Base-by-base conservation (phyloP, 352 stramenopile species). In the Pythium utonaiense region DNA sequence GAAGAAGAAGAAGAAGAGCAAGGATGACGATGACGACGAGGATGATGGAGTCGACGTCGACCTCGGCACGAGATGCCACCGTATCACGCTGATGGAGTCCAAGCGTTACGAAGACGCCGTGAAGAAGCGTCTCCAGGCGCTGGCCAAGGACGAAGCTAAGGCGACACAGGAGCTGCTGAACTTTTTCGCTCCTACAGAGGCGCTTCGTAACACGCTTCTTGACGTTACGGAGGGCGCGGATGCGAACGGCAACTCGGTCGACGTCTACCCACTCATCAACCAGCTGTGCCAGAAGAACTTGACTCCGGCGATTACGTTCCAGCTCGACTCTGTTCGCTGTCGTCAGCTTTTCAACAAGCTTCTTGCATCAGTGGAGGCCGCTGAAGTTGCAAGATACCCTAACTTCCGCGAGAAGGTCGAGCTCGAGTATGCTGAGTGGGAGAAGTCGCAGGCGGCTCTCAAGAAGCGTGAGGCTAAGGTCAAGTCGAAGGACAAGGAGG, bases 71-170 rank as follows among this genome's bases (percentile, higher is more conserved):
- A 73, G 81, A 44, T 86, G 73, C 38, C 78, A 98, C 64, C 92
- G 97, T 57, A 99, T 99, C 67, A 98, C 96, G 28, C 74, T 99
- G 22, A 95, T 98, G 72, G 89, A 98, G 73, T 98, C 95, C 16
- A 99, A 99, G 75, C 88, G 97, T 49, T 99, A 99, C 75, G 97
- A 99, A 76, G 92, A 97, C 48, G 85, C 88, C 49, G 81, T 99
- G 65, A 99, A 99, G 78, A 79, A 85, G 36, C 85, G 90, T 24
- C 74, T 99, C 25, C 80, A 96, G 40, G 69, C 73, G 21, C 76
- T 98, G 0, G 95, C 95, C 19, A 67, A 83, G 50, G 90, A 91
- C 59, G 88, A 98, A 45, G 88, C 95, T 2, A 89, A 96, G 44
- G 70, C 89, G 1, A 98, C 95, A 14, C 72, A 93, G 63, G 60